Conservation (phyloP, 306 rosid genomes). For the Begonia peltatifolia region DNA sequence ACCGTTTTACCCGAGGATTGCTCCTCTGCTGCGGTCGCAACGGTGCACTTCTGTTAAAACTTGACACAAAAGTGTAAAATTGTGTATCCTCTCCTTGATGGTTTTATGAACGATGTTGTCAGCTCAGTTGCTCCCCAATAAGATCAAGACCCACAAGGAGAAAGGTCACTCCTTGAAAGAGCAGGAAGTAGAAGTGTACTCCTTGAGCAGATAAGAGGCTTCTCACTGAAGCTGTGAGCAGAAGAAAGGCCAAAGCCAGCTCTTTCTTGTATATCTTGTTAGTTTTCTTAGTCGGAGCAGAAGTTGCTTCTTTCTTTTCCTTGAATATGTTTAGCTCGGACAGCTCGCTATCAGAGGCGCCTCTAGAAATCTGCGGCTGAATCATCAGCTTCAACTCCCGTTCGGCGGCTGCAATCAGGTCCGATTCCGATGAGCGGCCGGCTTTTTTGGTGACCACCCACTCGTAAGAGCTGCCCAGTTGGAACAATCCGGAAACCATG, state of each 20-base stretch:
- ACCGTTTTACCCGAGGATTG: slow-evolving; percentile 10
- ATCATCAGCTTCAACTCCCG: slow-evolving; percentile 40
- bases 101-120: slow-evolving; percentile 2
- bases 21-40: slow-evolving; percentile 13
- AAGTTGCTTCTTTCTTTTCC: slow-evolving; percentile 38
- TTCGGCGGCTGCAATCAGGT: slow-evolving; percentile 64
- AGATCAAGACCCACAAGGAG: slow-evolving; percentile 95
- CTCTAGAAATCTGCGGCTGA: slow-evolving; percentile 45
- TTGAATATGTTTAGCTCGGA: slow-evolving; percentile 31
- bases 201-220: slow-evolving; percentile 89
- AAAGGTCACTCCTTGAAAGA: slow-evolving; percentile 88
- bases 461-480: slow-evolving; percentile 88
- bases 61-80: slow-evolving; percentile 4
- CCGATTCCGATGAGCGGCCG: slow-evolving; percentile 82
- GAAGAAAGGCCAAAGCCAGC: slow-evolving; percentile 73
- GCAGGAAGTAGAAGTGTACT: slow-evolving; percentile 88
- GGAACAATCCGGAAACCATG: slow-evolving; percentile 88
- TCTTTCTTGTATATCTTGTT: slow-evolving; percentile 78
- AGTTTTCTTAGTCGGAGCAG: slow-evolving; percentile 33
- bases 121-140: slow-evolving; percentile 90
- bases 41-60: slow-evolving; percentile 6
- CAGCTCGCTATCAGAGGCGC: slow-evolving; percentile 64
- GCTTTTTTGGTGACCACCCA: slow-evolving; percentile 94
- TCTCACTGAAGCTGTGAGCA: slow-evolving; percentile 74
- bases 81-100: slow-evolving; percentile 5